Conservation (phyloP, 306 rosid genomes). For the Quercus robur region DNA sequence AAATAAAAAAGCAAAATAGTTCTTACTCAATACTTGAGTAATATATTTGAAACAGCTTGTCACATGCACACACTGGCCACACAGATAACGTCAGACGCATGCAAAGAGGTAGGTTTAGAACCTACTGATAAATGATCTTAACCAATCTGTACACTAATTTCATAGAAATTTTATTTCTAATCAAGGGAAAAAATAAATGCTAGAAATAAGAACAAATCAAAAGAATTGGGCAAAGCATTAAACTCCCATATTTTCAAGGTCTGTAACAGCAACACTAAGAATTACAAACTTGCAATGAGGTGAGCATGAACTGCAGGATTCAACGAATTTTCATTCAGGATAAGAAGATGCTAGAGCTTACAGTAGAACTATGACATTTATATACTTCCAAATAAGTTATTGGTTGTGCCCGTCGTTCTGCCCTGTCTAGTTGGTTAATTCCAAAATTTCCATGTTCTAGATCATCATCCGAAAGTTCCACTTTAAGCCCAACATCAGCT, state of each 20-base stretch:
- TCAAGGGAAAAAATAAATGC: neutral
- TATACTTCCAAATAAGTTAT: conserved; percentile 71
- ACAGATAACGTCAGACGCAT: neutral
- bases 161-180: neutral
- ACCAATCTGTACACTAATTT: neutral
- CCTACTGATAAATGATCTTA: neutral
- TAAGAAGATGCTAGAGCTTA: conserved; percentile 26
- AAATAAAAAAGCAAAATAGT: neutral
- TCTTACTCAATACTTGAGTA: neutral
- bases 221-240: neutral
- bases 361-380: conserved; percentile 72
- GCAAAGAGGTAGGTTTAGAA: neutral
- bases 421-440: conserved; percentile 45
- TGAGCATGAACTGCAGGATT: neutral
- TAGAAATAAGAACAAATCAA: neutral
- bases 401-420: conserved; percentile 84
- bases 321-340: neutral
- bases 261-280: neutral
- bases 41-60: neutral
- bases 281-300: neutral
- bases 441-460: conserved; percentile 77
- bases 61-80: neutral
- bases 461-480: conserved; percentile 68
- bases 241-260: neutral
- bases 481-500: conserved; percentile 74